A percentile compares a stretch with the other conserved stretches of the same genome.
Evolutionary conservation across 139 green algal genomes (phyloP).

Genomic region (Tetradesmus lagerheimii): DNA sequence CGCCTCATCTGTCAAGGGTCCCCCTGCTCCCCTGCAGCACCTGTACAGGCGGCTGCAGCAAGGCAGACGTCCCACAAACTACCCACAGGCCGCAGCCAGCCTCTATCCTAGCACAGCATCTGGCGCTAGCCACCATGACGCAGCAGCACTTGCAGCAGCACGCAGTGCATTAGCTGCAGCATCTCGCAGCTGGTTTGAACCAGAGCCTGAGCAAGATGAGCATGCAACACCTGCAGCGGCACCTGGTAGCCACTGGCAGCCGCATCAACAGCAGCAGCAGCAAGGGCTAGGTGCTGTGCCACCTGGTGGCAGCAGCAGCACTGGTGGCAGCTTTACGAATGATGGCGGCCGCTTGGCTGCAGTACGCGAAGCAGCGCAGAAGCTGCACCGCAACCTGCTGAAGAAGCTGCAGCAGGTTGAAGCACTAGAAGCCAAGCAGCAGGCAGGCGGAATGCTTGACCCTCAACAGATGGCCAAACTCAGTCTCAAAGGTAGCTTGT

Average conservation of each 20-base stretch:
- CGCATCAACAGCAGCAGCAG: slow-evolving; percentile 42
- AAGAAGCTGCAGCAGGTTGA: slow-evolving; percentile 93
- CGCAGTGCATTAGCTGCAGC: slow-evolving; percentile 18
- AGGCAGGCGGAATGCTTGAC: slow-evolving; percentile 65
- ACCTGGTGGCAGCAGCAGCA: slow-evolving; percentile 40
- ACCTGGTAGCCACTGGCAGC: background rate
- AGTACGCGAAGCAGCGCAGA: slow-evolving; percentile 15
- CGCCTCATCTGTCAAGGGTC: background rate
- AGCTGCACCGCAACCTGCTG: slow-evolving; percentile 67
- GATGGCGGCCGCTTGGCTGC: slow-evolving; percentile 1
- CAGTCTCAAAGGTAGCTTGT: slow-evolving; percentile 57
- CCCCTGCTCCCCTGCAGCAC: slow-evolving; percentile 19
- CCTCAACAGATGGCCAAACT: slow-evolving; percentile 86
- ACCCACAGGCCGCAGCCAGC: background rate
- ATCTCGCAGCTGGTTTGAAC: slow-evolving; percentile 14
- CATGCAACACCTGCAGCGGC: background rate
- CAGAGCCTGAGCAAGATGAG: background rate
- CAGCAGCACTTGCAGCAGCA: slow-evolving; percentile 27
- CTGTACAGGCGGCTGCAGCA: slow-evolving; percentile 27
- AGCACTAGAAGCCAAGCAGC: slow-evolving; percentile 51
- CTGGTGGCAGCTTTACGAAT: background rate
- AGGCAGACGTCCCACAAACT: slow-evolving; percentile 12
- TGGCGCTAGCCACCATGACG: background rate
- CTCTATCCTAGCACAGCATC: background rate
- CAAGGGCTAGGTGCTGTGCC: background rate